Conservation (phyloP, 345 rosid genomes). For the Nasturtium officinale region DNA sequence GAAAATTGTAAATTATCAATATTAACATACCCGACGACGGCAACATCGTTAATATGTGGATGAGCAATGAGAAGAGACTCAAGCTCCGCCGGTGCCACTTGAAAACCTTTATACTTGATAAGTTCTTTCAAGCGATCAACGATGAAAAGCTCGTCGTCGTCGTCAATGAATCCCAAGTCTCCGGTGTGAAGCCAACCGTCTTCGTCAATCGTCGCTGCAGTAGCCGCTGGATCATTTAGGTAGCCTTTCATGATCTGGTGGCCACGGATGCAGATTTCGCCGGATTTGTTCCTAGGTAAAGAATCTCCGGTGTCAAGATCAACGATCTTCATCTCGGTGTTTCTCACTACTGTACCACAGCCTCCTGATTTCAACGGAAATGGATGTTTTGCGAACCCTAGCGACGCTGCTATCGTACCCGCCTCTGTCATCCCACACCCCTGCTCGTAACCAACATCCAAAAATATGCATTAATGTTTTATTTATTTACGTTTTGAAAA, state of each 20-base stretch:
- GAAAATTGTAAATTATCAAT: too few relatives aligned
- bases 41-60: conserved; percentile 54
- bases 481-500: too few relatives aligned
- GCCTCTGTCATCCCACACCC: conserved; percentile 97
- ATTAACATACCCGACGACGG: conserved; percentile 62
- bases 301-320: conserved; percentile 69
- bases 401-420: conserved; percentile 78
- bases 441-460: conserved; percentile 39
- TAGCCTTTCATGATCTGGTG: conserved; percentile 84
- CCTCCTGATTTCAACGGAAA: conserved; percentile 72
- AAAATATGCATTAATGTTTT: too few relatives aligned
- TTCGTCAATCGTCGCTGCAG: conserved; percentile 48
- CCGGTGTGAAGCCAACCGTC: conserved; percentile 57
- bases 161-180: conserved; percentile 54
- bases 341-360: conserved; percentile 81
- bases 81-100: conserved; percentile 77
- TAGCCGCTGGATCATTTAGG: conserved; percentile 50
- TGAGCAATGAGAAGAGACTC: conserved; percentile 64
- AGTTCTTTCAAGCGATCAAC: conserved; percentile 69
- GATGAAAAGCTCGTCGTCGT: conserved; percentile 58
- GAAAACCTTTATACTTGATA: conserved; percentile 73
- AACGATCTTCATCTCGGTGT: conserved; percentile 52
- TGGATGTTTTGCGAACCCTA: conserved; percentile 77
- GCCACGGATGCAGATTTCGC: conserved; percentile 87
- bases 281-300: conserved; percentile 57